phyloP scores from a whole-genome alignment of 2,329 filamentous ascomycete species.

The Diaporthe sp. region DNA sequence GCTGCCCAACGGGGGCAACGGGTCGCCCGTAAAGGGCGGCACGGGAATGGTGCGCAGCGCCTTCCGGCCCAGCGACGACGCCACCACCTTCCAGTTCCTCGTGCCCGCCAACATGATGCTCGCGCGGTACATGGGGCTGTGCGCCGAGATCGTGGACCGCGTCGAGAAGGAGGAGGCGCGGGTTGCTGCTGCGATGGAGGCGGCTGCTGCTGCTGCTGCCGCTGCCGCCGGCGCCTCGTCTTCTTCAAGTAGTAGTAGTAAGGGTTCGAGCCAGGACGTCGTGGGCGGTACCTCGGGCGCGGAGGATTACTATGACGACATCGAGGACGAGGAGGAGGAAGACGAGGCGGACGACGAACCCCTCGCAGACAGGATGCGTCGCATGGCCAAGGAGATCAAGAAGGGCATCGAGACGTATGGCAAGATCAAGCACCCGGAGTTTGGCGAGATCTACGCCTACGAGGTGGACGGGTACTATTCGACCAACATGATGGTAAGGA shows the following conservation, averaged over 20 bases:
- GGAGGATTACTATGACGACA: neutral
- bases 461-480: slow-evolving; percentile 71
- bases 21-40: slow-evolving; percentile 79
- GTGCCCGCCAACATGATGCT: slow-evolving; percentile 85
- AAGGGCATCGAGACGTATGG: slow-evolving; percentile 77
- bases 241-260: neutral
- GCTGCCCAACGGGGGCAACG: slow-evolving; percentile 75
- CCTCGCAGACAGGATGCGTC: slow-evolving; percentile 61
- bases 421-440: slow-evolving; percentile 71
- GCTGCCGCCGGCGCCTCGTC: neutral
- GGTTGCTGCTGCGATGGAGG: slow-evolving; percentile 37
- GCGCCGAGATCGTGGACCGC: slow-evolving; percentile 53
- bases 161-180: slow-evolving; percentile 51
- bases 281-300: neutral
- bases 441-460: slow-evolving; percentile 74
- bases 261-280: slow-evolving; percentile 20
- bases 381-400: slow-evolving; percentile 71
- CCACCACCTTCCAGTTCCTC: slow-evolving; percentile 82
- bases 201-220: slow-evolving; percentile 2
- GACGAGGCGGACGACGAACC: slow-evolving; percentile 25
- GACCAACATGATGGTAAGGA: slow-evolving; percentile 40
- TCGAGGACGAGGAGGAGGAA: neutral
- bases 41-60: slow-evolving; percentile 80
- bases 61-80: slow-evolving; percentile 85
- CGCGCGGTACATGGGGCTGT: slow-evolving; percentile 64